Percentiles rank a stretch among this genome's conserved stretches.
Evolutionary conservation across 2,329 filamentous ascomycete genomes (phyloP).

Genomic region (Arthrobotrys conoides): DNA sequence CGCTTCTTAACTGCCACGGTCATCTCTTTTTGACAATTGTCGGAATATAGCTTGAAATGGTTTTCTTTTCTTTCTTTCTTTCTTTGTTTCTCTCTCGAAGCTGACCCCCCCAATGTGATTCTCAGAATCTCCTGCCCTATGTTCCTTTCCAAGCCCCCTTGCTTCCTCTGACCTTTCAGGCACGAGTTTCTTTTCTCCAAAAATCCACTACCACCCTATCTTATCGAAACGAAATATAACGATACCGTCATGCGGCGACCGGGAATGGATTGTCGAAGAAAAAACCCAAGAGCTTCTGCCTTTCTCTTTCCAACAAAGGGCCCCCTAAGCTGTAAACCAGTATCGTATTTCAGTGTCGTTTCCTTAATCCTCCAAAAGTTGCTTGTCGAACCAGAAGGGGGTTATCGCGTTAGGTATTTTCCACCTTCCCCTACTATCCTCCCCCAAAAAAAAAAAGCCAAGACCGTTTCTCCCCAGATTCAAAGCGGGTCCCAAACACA

Average conservation of each 20-base stretch:
- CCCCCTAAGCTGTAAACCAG: neutral
- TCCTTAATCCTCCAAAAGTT: no score
- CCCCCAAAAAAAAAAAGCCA: conserved; percentile 24
- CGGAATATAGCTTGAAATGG: neutral
- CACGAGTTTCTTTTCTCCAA: conserved; percentile 8
- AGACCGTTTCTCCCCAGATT: conserved; percentile 21
- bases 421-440: neutral
- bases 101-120: neutral
- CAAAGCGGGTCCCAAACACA: conserved; percentile 16
- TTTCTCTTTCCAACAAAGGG: neutral
- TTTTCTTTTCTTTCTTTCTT: neutral
- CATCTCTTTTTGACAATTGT: conserved; percentile 30
- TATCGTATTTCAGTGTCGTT: neutral
- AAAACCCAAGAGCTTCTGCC: neutral
- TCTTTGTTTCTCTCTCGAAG: neutral
- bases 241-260: conserved; percentile 46
- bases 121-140: neutral
- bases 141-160: neutral
- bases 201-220: conserved; percentile 54
- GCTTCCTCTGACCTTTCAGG: neutral
- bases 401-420: conserved; percentile 4
- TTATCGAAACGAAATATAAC: conserved; percentile 27
- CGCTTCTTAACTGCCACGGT: conserved; percentile 49
- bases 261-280: neutral
- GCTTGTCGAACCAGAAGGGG: neutral